Evolutionary conservation across 139 green algal species (phyloP).

Genomic region (Chlorella sp.): DNA sequence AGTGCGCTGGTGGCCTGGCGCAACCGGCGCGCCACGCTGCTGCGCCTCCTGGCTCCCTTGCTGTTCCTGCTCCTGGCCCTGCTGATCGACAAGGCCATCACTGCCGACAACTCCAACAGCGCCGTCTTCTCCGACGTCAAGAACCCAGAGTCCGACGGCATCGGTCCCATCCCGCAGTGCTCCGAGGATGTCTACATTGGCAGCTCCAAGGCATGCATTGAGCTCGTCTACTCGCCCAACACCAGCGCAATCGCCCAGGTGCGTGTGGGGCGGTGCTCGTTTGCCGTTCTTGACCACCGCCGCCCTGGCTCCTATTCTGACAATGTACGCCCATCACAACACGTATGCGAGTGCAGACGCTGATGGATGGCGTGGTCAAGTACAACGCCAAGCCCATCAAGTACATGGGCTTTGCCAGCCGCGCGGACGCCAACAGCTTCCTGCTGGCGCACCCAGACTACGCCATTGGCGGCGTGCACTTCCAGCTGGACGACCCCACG

Average conservation of each 20-base stretch:
- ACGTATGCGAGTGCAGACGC: too few species aligned
- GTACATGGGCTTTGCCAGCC: constrained; percentile 40
- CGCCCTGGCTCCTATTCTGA: too few species aligned
- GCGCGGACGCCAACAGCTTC: constrained; percentile 53
- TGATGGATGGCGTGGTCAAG: constrained; percentile 15
- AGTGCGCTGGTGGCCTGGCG: constrained; percentile 55
- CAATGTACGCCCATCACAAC: too few species aligned
- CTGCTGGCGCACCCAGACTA: constrained; percentile 61
- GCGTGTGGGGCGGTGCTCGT: too few species aligned
- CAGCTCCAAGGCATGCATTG: constrained; percentile 43
- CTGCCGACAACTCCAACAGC: constrained; percentile 32
- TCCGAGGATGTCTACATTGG: constrained; percentile 57
- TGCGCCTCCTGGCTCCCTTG: constrained; percentile 74
- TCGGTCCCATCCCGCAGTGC: constrained; percentile 15
- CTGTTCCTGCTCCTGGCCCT: constrained; percentile 87
- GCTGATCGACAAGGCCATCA: constrained; percentile 54
- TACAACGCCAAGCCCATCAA: constrained; percentile 10
- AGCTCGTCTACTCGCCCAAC: constrained; percentile 68
- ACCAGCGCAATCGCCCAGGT: constrained; percentile 21
- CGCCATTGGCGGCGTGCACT: constrained; percentile 55
- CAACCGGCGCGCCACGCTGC: constrained; percentile 64
- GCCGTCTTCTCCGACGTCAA: constrained; percentile 14
- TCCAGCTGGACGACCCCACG: constrained; percentile 21
- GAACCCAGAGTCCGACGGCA: neutral
- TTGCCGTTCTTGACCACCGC: too few species aligned